Conservation (phyloP, 2,329 filamentous ascomycete species). For the Colletotrichum salicis region DNA sequence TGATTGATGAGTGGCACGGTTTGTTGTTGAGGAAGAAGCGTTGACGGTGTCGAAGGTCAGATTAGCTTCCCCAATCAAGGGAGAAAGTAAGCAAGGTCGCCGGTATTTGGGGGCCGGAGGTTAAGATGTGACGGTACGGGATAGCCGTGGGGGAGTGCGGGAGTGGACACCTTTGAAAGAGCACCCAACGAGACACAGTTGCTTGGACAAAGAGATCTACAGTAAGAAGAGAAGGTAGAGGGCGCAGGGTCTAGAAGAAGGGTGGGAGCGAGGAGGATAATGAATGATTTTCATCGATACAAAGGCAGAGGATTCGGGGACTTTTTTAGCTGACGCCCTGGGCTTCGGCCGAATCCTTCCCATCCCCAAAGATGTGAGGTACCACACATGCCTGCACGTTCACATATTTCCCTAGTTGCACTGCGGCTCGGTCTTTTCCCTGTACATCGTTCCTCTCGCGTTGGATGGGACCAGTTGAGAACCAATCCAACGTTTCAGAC, state of each 20-base stretch:
- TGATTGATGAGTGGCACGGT: background rate
- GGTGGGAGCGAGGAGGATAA: background rate
- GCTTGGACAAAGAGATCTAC: background rate
- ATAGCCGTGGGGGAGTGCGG: constrained; percentile 33
- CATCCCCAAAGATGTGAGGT: background rate
- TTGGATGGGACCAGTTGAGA: background rate
- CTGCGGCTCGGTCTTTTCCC: background rate
- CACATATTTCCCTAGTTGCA: background rate
- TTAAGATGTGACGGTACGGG: constrained; percentile 9
- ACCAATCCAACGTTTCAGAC: constrained; percentile 33
- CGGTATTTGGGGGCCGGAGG: background rate
- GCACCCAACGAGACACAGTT: constrained; percentile 3
- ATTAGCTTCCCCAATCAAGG: background rate
- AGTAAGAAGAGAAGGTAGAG: background rate
- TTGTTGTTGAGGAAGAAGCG: background rate
- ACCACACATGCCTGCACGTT: background rate
- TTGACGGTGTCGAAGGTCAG: background rate
- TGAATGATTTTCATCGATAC: constrained; percentile 22
- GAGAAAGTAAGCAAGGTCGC: background rate
- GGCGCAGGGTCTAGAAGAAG: background rate
- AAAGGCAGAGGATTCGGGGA: constrained; percentile 8
- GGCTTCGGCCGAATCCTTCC: background rate
- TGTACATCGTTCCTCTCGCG: background rate
- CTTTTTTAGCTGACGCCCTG: constrained; percentile 7
- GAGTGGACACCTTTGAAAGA: background rate